Percentiles rank a stretch among this genome's conserved stretches.
Evolutionary conservation across 805 yeast genomes (phyloP).

Genomic region (Lachancea kluyveri): DNA sequence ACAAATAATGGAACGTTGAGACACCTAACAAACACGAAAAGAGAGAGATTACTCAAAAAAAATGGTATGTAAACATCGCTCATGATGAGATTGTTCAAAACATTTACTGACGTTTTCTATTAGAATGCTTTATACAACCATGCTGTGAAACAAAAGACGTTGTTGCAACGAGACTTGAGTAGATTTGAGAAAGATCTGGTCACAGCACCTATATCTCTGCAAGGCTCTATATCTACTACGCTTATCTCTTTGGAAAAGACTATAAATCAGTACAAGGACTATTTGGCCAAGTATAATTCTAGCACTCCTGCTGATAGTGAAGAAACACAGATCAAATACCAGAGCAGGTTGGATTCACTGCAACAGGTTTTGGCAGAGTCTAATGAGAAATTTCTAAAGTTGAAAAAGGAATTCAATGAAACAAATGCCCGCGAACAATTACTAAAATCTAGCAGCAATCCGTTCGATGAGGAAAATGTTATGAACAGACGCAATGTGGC

Average conservation of each 20-base stretch:
- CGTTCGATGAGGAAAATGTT: constrained; percentile 21
- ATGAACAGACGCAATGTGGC: constrained; percentile 29
- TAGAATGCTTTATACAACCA: constrained; percentile 86
- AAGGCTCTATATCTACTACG: constrained; percentile 53
- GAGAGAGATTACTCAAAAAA: too few relatives aligned
- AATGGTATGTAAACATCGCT: too few relatives aligned
- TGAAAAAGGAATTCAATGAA: constrained; percentile 27
- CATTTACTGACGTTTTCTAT: too few relatives aligned
- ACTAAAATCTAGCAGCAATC: constrained; percentile 20
- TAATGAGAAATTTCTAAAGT: constrained; percentile 28
- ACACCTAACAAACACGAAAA: too few relatives aligned
- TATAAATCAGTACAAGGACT: constrained; percentile 45
- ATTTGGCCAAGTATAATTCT: constrained; percentile 49
- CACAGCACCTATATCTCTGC: constrained; percentile 68
- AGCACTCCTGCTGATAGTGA: constrained; percentile 12
- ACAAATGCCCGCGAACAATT: constrained; percentile 22
- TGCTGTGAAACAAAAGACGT: constrained; percentile 78
- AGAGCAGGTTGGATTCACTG: constrained; percentile 56
- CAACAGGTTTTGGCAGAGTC: constrained; percentile 33
- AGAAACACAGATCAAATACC: constrained; percentile 37
- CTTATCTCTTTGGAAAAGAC: constrained; percentile 71
- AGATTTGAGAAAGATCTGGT: constrained; percentile 55
- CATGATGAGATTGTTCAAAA: neutral
- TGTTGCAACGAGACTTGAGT: constrained; percentile 61
- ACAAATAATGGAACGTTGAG: too few relatives aligned